These are phyloP conservation scores for Dichotomopilus funicola DNA, from an alignment of 2,329 filamentous ascomycete genomes.

Conservation along the genomic window DNA sequence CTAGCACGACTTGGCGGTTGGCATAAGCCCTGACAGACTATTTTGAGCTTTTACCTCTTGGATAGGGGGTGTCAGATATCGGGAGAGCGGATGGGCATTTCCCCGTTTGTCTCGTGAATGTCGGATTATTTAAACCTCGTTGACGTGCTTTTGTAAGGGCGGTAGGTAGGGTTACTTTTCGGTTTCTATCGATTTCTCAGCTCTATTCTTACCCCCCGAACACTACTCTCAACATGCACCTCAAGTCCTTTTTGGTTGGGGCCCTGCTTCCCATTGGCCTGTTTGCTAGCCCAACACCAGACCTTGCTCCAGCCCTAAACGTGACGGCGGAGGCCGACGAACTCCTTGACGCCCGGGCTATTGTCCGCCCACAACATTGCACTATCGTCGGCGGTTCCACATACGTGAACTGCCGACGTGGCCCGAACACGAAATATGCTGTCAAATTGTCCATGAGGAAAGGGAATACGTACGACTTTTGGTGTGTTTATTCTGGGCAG, in stretches of 20 bases:
- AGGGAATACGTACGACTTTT: not conserved
- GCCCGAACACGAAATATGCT: not conserved
- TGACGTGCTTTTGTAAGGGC: too few species aligned
- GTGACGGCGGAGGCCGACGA: not conserved
- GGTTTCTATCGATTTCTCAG: not conserved
- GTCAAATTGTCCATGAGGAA: not conserved
- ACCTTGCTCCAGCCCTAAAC: not conserved
- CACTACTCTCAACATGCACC: not conserved
- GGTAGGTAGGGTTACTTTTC: too few species aligned
- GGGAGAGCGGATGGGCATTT: too few species aligned
- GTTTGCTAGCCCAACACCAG: not conserved
- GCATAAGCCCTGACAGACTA: too few species aligned
- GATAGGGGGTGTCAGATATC: too few species aligned
- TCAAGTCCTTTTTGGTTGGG: not conserved
- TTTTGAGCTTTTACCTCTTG: too few species aligned
- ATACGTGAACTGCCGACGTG: conserved; percentile 1
- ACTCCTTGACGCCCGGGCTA: not conserved
- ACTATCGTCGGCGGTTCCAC: not conserved
- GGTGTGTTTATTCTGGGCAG: not conserved
- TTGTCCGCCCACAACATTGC: conserved; percentile 2
- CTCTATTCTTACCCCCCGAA: not conserved
- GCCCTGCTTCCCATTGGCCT: not conserved
- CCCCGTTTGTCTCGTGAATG: too few species aligned
- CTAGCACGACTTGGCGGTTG: too few species aligned
- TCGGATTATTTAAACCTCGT: too few species aligned